phyloP scores from a whole-genome alignment of 2,329 filamentous ascomycete genomes.

The Dendryphion nanum region DNA sequence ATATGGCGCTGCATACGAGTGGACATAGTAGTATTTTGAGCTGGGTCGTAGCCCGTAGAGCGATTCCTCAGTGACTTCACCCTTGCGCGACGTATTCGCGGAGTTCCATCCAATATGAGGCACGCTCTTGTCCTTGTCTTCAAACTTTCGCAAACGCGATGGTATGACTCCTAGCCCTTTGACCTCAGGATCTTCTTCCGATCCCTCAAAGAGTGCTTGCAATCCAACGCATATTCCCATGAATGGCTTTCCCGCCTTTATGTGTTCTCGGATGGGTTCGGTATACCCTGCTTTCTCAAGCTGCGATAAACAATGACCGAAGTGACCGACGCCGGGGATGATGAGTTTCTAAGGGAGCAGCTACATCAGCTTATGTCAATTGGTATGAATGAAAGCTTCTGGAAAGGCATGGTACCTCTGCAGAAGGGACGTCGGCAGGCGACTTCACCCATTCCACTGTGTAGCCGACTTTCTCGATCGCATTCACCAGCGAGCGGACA shows the following conservation, averaged over 20 bases:
- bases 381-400: conserved; percentile 9
- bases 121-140: conserved; percentile 78
- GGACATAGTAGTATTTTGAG: conserved; percentile 99
- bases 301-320: conserved; percentile 90
- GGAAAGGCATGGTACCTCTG: conserved; percentile 61
- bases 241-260: conserved; percentile 89
- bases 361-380: conserved; percentile 38
- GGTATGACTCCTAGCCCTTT: conserved; percentile 75
- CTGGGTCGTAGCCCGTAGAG: conserved; percentile 76
- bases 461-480: conserved; percentile 93
- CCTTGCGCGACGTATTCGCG: conserved; percentile 60
- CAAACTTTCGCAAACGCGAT: conserved; percentile 70
- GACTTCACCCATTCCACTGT: conserved; percentile 87
- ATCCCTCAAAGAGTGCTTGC: conserved; percentile 85
- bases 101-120: conserved; percentile 99
- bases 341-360: conserved; percentile 71
- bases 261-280: conserved; percentile 78
- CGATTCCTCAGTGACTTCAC: conserved; percentile 46
- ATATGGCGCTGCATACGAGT: conserved; percentile 87
- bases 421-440: conserved; percentile 78
- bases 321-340: conserved; percentile 93
- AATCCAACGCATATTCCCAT: conserved; percentile 97
- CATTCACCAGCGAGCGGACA: conserved; percentile 92
- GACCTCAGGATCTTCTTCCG: conserved; percentile 71
- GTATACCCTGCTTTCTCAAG: conserved; percentile 79